Evolutionary conservation across 176 grass and related monocot species (phyloP).

Genomic region (Tuctoria greenei): DNA sequence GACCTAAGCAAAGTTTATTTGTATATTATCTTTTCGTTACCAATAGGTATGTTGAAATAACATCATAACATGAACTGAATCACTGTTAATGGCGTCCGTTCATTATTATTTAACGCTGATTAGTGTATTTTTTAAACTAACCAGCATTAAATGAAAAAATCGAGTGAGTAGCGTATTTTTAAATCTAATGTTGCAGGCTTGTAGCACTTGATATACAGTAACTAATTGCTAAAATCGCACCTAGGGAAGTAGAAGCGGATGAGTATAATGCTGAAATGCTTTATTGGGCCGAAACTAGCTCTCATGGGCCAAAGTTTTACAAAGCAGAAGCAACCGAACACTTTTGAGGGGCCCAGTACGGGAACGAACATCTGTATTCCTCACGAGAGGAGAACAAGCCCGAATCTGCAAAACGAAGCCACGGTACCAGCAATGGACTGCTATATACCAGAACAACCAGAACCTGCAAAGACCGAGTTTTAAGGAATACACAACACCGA

Average conservation of each 20-base stretch:
- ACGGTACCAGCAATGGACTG: not conserved
- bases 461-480: not conserved
- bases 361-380: not conserved
- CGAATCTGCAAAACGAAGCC: not conserved
- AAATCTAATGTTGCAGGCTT: too few species aligned
- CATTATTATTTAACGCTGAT: too few species aligned
- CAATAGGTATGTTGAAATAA: too few species aligned
- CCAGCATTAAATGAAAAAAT: too few species aligned
- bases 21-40: too few species aligned
- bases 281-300: not conserved
- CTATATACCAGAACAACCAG: not conserved
- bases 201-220: not conserved
- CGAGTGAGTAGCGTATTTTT: too few species aligned
- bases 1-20: too few species aligned
- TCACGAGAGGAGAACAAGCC: not conserved
- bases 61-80: not conserved
- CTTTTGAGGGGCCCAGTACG: not conserved
- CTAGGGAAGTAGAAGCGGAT: not conserved
- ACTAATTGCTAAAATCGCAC: not conserved
- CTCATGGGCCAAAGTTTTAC: not conserved
- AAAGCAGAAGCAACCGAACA: not conserved
- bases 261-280: not conserved
- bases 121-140: too few species aligned
- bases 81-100: not conserved
- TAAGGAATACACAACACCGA: not conserved